Evolutionary conservation across 768 basidiomycete genomes (phyloP).

Genomic region (Lactarius sp.): DNA sequence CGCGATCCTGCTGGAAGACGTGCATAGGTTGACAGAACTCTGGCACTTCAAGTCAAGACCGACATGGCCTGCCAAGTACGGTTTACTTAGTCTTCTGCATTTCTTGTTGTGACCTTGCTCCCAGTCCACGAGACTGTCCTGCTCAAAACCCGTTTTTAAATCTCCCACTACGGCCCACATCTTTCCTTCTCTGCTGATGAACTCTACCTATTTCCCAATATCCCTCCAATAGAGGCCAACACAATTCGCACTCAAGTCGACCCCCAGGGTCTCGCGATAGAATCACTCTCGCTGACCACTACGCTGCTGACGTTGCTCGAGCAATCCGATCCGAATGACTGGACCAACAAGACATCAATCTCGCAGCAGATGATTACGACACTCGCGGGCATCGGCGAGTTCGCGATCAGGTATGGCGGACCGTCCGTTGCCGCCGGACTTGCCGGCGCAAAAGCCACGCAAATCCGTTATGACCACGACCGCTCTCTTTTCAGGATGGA

Average conservation of each 20-base stretch:
- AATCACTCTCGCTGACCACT: slow-evolving; percentile 90
- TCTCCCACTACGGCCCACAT: slow-evolving; percentile 93
- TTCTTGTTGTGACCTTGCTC: slow-evolving; percentile 19
- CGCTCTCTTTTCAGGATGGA: slow-evolving; percentile 74
- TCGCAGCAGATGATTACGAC: slow-evolving; percentile 90
- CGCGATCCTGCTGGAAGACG: slow-evolving; percentile 78
- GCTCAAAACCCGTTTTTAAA: slow-evolving; percentile 95
- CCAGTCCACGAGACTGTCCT: slow-evolving; percentile 88
- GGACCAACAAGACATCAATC: slow-evolving; percentile 92
- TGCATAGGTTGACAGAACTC: slow-evolving; percentile 84
- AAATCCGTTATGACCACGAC: slow-evolving; percentile 84
- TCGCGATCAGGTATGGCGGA: slow-evolving; percentile 91
- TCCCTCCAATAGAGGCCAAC: slow-evolving; percentile 62
- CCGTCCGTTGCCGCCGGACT: slow-evolving; percentile 86
- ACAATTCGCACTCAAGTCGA: slow-evolving; percentile 94
- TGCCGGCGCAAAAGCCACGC: slow-evolving; percentile 66
- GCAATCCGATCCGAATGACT: slow-evolving; percentile 95
- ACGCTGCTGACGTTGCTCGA: slow-evolving; percentile 91
- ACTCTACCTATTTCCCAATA: slow-evolving; percentile 73
- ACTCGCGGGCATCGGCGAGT: slow-evolving; percentile 90
- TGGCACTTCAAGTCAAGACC: slow-evolving; percentile 93
- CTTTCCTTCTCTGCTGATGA: slow-evolving; percentile 95
- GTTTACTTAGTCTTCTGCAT: slow-evolving; percentile 23
- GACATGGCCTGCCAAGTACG: slow-evolving; percentile 90
- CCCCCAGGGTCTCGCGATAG: slow-evolving; percentile 96